These are phyloP conservation scores for Pterulicium gracile DNA, from an alignment of 1,284 basidiomycete genomes.

Conservation along the genomic window DNA sequence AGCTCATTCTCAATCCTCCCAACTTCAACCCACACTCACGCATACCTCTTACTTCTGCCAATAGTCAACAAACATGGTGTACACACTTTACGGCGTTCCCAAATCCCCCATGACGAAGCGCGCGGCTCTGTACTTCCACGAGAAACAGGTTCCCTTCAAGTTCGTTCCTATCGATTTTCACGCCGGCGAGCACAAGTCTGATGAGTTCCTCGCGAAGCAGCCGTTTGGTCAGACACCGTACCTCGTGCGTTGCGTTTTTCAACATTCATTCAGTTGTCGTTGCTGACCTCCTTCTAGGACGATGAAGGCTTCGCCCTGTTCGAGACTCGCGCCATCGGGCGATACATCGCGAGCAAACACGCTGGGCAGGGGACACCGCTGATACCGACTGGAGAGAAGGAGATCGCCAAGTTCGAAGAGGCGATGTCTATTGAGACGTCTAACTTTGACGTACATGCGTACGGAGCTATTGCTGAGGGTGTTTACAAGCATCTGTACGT, in stretches of 20 bases:
- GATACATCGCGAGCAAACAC: slow-evolving; percentile 38
- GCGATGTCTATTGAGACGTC: slow-evolving; percentile 16
- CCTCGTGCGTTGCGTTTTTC: too few species aligned
- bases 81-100: not conserved
- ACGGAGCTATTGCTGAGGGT: slow-evolving; percentile 17
- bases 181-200: not conserved
- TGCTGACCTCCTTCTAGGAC: slow-evolving; percentile 14
- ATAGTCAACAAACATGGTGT: not conserved
- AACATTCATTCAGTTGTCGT: not conserved
- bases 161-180: not conserved
- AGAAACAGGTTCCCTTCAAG: not conserved
- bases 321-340: slow-evolving; percentile 43
- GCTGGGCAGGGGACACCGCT: slow-evolving; percentile 21
- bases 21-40: too few species aligned
- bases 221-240: not conserved
- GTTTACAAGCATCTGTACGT: slow-evolving; percentile 21
- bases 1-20: too few species aligned
- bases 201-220: not conserved
- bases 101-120: not conserved
- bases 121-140: not conserved
- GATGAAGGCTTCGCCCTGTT: slow-evolving; percentile 34
- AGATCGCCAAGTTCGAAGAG: slow-evolving; percentile 21
- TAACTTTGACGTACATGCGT: slow-evolving; percentile 20
- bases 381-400: slow-evolving; percentile 20
- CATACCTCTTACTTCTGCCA: too few species aligned